Evolutionary conservation across 331 rosid species (phyloP).

Genomic region (Saraca asoca): DNA sequence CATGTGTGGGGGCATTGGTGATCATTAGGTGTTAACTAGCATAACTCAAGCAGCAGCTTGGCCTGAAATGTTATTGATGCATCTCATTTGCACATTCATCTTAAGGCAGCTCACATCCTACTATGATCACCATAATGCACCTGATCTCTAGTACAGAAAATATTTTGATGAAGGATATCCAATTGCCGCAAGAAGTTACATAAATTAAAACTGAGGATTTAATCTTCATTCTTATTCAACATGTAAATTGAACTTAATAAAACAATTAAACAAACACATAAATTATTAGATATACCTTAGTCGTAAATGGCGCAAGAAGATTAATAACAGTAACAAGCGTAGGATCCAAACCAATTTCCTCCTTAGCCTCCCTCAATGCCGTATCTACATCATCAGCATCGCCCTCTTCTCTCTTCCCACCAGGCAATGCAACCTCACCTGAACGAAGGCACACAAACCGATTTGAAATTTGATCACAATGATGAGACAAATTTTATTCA

Average conservation of each 20-base stretch:
- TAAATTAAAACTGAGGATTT: not conserved
- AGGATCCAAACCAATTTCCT: slow-evolving; percentile 87
- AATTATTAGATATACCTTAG: slow-evolving; percentile 47
- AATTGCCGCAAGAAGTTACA: not conserved
- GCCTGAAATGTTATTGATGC: too few relatives aligned
- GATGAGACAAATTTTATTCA: not conserved
- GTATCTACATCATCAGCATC: slow-evolving; percentile 72
- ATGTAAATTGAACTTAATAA: not conserved
- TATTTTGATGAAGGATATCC: not conserved
- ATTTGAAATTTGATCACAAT: not conserved
- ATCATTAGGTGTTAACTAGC: too few relatives aligned
- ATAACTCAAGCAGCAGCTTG: too few relatives aligned
- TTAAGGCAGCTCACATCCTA: not conserved
- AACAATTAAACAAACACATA: not conserved
- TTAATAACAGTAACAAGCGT: slow-evolving; percentile 61
- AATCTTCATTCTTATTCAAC: not conserved
- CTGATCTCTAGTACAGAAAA: not conserved
- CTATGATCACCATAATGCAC: not conserved
- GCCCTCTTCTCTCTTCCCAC: slow-evolving; percentile 75
- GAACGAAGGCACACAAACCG: slow-evolving; percentile 34
- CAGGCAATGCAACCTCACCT: slow-evolving; percentile 93
- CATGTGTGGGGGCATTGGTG: too few relatives aligned
- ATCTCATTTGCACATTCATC: too few relatives aligned
- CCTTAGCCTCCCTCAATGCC: slow-evolving; percentile 85
- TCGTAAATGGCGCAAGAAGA: slow-evolving; percentile 54